A percentile compares a stretch with the other conserved stretches of the same genome.
phyloP scores from a whole-genome alignment of 257 asterid species.

The Nemophila menziesii region DNA sequence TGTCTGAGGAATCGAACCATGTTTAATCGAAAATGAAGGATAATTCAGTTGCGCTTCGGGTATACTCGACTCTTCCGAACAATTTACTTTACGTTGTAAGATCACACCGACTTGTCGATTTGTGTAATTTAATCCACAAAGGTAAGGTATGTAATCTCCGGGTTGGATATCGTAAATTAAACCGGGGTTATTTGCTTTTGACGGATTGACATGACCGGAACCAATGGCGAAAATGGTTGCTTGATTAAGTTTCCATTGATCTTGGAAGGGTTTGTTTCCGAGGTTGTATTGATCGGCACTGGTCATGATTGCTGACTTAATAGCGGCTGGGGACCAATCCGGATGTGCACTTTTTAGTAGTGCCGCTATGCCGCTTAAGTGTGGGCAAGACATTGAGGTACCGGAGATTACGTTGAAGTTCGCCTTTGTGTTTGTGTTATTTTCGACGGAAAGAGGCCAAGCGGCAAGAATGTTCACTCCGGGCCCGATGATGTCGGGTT shows the following conservation, averaged over 20 bases:
- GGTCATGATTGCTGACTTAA: conserved; percentile 30
- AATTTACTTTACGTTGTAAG: conserved; percentile 6
- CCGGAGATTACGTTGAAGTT: conserved; percentile 21
- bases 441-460: conserved; percentile 18
- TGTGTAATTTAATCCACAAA: conserved; percentile 26
- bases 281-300: conserved; percentile 9
- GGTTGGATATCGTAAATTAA: conserved; percentile 20
- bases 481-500: conserved; percentile 32
- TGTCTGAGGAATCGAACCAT: conserved; percentile 18
- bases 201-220: conserved; percentile 29
- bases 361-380: conserved; percentile 23
- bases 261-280: conserved; percentile 9
- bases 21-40: conserved; percentile 22
- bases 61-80: conserved; percentile 10
- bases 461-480: conserved; percentile 29
- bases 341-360: conserved; percentile 27
- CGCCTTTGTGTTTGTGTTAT: conserved; percentile 4
- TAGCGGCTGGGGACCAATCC: conserved; percentile 24
- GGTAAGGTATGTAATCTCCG: conserved; percentile 18
- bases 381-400: conserved; percentile 31
- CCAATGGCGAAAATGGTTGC: conserved; percentile 21
- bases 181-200: conserved; percentile 25
- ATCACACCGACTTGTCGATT: conserved; percentile 16
- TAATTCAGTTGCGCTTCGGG: conserved; percentile 29
- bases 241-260: conserved; percentile 12